Evolutionary conservation across 441 rosid genomes (phyloP).

Genomic region (Viola pubescens): DNA sequence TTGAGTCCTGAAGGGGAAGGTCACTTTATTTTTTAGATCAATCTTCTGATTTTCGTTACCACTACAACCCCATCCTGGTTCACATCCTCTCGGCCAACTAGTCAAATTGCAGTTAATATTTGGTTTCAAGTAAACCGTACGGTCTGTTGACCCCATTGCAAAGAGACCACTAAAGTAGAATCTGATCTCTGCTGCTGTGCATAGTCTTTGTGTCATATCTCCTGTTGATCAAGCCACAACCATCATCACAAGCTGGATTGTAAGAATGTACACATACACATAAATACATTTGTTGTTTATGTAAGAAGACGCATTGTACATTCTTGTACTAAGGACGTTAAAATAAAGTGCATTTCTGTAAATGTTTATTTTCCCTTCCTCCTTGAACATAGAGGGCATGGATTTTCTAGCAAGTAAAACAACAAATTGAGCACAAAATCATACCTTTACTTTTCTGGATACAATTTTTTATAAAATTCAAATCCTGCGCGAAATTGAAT

Average conservation of each 20-base stretch:
- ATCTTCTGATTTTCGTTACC: slow-evolving; percentile 28
- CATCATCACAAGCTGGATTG: slow-evolving; percentile 9
- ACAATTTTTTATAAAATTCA: slow-evolving; percentile 63
- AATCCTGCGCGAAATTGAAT: slow-evolving; percentile 51
- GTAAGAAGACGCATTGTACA: too few relatives aligned
- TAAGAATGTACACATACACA: not conserved
- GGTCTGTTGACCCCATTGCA: slow-evolving; percentile 15
- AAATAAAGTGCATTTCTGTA: not conserved
- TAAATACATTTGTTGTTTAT: not conserved
- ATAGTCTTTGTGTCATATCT: slow-evolving; percentile 43
- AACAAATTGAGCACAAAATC: slow-evolving; percentile 3
- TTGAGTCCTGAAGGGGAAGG: slow-evolving; percentile 52
- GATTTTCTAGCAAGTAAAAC: not conserved
- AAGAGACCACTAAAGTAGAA: slow-evolving; percentile 52
- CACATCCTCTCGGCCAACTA: slow-evolving; percentile 83
- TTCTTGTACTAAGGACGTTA: not conserved
- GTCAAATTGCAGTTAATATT: slow-evolving; percentile 74
- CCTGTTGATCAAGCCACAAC: slow-evolving; percentile 37
- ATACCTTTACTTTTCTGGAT: slow-evolving; percentile 52
- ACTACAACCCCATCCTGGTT: slow-evolving; percentile 95
- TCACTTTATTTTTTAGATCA: slow-evolving; percentile 36
- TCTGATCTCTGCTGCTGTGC: slow-evolving; percentile 78
- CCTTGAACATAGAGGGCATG: not conserved
- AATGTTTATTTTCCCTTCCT: not conserved
- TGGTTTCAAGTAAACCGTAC: slow-evolving; percentile 30